Conservation (phyloP, 805 yeast genomes). For the Starmerella bacillaris region DNA sequence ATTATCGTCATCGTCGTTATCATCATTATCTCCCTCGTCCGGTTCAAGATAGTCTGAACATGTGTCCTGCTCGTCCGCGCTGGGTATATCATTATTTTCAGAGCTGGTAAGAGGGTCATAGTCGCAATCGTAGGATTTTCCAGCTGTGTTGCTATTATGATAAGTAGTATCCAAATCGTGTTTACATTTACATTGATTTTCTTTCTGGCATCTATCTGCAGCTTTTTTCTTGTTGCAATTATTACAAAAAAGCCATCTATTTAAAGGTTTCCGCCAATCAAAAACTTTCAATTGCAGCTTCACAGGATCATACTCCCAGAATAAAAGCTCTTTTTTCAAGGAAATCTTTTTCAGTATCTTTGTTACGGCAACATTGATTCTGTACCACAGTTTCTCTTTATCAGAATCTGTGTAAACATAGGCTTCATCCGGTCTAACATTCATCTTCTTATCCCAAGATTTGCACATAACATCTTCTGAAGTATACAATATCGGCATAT, state of each 20-base stretch:
- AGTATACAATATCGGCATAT: constrained; percentile 43
- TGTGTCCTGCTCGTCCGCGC: too few relatives aligned
- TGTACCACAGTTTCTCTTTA: constrained; percentile 20
- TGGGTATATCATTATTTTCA: too few relatives aligned
- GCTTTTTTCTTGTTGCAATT: too few relatives aligned
- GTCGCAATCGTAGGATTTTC: too few relatives aligned
- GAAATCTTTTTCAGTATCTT: constrained; percentile 14
- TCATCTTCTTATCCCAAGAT: not conserved
- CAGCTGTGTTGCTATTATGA: too few relatives aligned
- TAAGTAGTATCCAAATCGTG: too few relatives aligned
- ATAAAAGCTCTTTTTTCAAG: constrained; percentile 5
- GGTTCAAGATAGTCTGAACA: too few relatives aligned
- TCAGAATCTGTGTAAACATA: constrained; percentile 30
- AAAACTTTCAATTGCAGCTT: constrained; percentile 3
- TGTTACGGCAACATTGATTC: constrained; percentile 18
- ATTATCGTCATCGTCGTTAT: not conserved
- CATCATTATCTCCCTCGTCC: not conserved
- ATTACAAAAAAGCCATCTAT: not conserved
- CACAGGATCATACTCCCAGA: constrained; percentile 17
- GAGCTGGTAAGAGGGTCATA: too few relatives aligned
- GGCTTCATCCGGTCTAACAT: constrained; percentile 25
- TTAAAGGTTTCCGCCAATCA: constrained; percentile 8
- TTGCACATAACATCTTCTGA: constrained; percentile 19
- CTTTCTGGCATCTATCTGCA: too few relatives aligned
- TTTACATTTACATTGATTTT: too few relatives aligned